Conservation (phyloP, 2,329 filamentous ascomycete genomes). For the Didymella exigua region DNA sequence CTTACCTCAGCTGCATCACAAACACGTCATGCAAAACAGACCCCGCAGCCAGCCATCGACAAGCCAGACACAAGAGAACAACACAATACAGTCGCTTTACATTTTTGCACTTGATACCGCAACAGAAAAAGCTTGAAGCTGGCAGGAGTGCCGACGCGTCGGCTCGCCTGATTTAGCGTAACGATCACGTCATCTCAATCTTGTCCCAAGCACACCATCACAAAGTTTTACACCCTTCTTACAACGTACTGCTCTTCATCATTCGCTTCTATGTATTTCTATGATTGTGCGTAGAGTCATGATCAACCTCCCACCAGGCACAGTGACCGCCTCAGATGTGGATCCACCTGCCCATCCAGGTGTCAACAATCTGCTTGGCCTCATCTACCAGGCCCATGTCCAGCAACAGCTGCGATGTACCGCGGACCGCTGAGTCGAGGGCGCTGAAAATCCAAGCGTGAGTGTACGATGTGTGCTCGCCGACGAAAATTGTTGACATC, state of each 20-base stretch:
- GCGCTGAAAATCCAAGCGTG: constrained; percentile 74
- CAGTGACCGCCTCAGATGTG: neutral
- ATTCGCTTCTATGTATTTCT: neutral
- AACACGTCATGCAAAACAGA: too few species aligned
- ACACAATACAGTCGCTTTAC: too few species aligned
- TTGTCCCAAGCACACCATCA: neutral
- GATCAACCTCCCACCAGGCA: neutral
- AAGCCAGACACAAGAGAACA: too few species aligned
- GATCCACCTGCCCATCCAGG: constrained; percentile 76
- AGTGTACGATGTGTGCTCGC: constrained; percentile 72
- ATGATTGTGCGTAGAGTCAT: neutral
- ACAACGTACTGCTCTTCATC: neutral
- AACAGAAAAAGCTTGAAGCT: too few species aligned
- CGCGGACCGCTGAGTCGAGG: constrained; percentile 69
- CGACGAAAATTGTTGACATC: constrained; percentile 69
- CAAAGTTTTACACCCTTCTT: neutral
- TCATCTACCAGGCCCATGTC: constrained; percentile 71
- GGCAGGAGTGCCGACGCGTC: neutral
- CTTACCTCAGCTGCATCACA: too few species aligned
- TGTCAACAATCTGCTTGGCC: constrained; percentile 66
- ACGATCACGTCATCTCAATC: constrained; percentile 5
- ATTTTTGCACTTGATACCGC: too few species aligned
- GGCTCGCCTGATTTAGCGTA: neutral
- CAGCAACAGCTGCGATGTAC: constrained; percentile 67
- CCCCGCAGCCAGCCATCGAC: too few species aligned